Percentiles rank a stretch among this genome's conserved stretches.
Conservation (phyloP, 352 stramenopile species). For the Pythium scleroteichum region DNA sequence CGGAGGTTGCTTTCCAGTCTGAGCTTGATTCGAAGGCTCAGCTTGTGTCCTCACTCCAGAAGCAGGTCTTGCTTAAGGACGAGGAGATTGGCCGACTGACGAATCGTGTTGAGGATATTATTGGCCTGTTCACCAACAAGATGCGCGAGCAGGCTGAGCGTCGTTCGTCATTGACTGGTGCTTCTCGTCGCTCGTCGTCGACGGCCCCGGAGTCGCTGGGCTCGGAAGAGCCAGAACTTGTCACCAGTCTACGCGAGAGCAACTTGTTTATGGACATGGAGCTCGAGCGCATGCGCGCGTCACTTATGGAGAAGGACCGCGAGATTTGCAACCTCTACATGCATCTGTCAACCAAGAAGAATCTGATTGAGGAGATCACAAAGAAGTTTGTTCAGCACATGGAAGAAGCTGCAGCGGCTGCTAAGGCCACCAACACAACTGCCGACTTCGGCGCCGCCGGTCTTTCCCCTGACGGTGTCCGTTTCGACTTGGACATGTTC, state of each 20-base stretch:
- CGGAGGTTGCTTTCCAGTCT: slow-evolving; percentile 47
- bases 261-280: slow-evolving; percentile 43
- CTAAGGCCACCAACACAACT: slow-evolving; percentile 15
- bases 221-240: slow-evolving; percentile 13
- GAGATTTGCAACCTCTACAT: slow-evolving; percentile 82
- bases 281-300: slow-evolving; percentile 43
- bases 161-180: slow-evolving; percentile 6
- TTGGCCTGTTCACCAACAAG: slow-evolving; percentile 28
- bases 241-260: slow-evolving; percentile 35
- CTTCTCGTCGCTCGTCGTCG: background rate
- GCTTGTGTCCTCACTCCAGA: slow-evolving; percentile 39
- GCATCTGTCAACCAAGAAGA: slow-evolving; percentile 80
- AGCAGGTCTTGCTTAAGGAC: slow-evolving; percentile 46
- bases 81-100: slow-evolving; percentile 45
- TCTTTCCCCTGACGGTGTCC: slow-evolving; percentile 32
- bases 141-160: slow-evolving; percentile 20
- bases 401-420: slow-evolving; percentile 35
- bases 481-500: slow-evolving; percentile 72
- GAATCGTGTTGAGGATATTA: slow-evolving; percentile 39
- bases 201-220: background rate
- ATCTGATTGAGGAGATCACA: slow-evolving; percentile 73
- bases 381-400: slow-evolving; percentile 62
- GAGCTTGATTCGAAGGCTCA: slow-evolving; percentile 35
- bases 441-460: background rate
- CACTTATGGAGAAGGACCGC: slow-evolving; percentile 73